A percentile compares a stretch with the other conserved stretches of the same genome.
These are phyloP conservation scores for Smithsoniella earleae DNA, from an alignment of 163 green algal species.

Conservation along the genomic window DNA sequence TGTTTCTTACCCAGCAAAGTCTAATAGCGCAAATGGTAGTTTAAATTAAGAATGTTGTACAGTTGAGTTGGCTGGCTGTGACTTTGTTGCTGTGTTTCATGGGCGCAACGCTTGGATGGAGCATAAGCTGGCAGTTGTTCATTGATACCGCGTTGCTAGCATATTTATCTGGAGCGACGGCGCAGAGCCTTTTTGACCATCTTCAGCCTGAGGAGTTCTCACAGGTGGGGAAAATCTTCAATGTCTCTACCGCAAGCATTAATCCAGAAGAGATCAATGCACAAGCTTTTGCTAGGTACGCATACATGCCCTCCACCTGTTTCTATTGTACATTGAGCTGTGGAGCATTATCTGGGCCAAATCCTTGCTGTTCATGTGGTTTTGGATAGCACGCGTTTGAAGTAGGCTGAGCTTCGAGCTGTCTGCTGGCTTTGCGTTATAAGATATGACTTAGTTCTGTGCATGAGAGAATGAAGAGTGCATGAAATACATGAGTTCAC, in stretches of 20 bases:
- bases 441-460: too few species aligned
- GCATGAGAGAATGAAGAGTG: too few species aligned
- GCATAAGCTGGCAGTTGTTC: constrained; percentile 5
- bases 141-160: constrained; percentile 12
- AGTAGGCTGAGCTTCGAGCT: too few species aligned
- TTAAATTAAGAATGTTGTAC: neutral
- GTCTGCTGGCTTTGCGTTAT: neutral
- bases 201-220: constrained; percentile 19
- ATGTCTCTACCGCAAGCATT: constrained; percentile 2
- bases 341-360: neutral
- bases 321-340: neutral
- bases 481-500: too few species aligned
- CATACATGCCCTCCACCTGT: neutral
- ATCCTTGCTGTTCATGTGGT: neutral
- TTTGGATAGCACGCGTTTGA: too few species aligned
- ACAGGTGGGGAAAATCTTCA: constrained; percentile 7
- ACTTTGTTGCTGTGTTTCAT: constrained; percentile 20
- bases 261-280: constrained; percentile 23
- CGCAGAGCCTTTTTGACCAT: neutral
- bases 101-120: constrained; percentile 15
- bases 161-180: constrained; percentile 6
- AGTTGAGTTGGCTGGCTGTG: constrained; percentile 13
- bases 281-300: constrained; percentile 21
- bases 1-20: neutral
- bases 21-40: neutral